These are phyloP conservation scores for Tuber borchii DNA, from an alignment of 495 filamentous ascomycete species.

Conservation along the genomic window DNA sequence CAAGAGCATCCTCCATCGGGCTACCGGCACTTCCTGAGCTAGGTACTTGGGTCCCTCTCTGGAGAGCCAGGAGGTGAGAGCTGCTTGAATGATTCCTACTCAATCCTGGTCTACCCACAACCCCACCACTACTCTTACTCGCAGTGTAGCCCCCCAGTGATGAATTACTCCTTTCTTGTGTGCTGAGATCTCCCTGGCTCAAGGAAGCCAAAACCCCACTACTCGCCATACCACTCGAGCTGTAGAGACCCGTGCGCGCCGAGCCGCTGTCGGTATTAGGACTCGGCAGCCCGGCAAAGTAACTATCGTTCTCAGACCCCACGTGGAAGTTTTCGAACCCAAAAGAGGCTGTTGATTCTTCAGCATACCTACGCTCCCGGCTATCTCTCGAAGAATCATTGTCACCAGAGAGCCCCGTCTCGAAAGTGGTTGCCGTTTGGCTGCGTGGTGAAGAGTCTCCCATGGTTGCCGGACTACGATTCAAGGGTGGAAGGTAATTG, in stretches of 20 bases:
- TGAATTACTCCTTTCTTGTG: constrained; percentile 22
- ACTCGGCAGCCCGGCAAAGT: constrained; percentile 18
- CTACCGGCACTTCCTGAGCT: constrained; percentile 14
- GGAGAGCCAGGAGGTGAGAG: constrained; percentile 29
- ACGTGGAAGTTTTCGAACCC: constrained; percentile 38
- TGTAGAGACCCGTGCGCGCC: constrained; percentile 18
- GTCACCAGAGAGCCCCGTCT: constrained; percentile 8
- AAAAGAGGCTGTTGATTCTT: constrained; percentile 33
- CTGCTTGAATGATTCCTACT: constrained; percentile 34
- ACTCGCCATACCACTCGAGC: constrained; percentile 33
- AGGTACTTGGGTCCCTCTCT: constrained; percentile 14
- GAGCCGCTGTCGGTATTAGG: constrained; percentile 18
- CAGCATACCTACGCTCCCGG: constrained; percentile 34
- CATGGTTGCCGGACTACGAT: constrained; percentile 7
- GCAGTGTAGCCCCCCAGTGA: constrained; percentile 12
- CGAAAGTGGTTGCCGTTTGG: constrained; percentile 19
- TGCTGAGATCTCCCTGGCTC: constrained; percentile 29
- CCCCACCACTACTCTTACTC: constrained; percentile 22
- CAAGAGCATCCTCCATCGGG: constrained; percentile 33
- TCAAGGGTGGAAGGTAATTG: constrained; percentile 18
- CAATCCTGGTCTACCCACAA: constrained; percentile 25
- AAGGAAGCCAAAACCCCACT: constrained; percentile 34
- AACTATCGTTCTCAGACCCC: constrained; percentile 11
- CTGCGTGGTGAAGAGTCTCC: constrained; percentile 9
- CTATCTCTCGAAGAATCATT: constrained; percentile 7